phyloP scores from a whole-genome alignment of 208 protist genomes.

The Novymonas esmeraldas region DNA sequence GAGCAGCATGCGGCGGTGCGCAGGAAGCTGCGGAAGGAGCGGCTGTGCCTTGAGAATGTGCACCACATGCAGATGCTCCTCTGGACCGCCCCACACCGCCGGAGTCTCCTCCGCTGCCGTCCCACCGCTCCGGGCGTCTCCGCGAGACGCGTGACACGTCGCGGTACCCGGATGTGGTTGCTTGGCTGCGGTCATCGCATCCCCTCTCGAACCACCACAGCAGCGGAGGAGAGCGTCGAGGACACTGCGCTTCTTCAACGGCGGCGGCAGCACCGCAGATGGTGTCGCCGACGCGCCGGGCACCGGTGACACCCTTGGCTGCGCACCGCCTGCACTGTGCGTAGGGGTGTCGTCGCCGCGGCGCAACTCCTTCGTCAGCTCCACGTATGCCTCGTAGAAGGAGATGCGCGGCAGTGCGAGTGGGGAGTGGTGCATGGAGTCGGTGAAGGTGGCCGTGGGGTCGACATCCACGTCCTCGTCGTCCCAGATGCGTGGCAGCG shows the following conservation, averaged over 20 bases:
- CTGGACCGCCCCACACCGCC: background rate
- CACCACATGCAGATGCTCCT: constrained; percentile 25
- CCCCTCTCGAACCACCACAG: background rate
- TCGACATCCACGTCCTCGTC: constrained; percentile 32
- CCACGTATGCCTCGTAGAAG: constrained; percentile 22
- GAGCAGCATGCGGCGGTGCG: constrained; percentile 57
- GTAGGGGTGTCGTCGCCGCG: no score
- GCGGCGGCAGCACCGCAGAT: background rate
- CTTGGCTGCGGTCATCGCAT: background rate
- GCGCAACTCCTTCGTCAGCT: constrained; percentile 11
- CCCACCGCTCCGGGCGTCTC: background rate
- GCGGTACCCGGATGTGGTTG: background rate
- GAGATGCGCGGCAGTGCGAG: constrained; percentile 9
- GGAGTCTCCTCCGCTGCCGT: background rate
- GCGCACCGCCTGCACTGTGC: no score
- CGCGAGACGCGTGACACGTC: background rate
- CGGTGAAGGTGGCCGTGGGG: constrained; percentile 10
- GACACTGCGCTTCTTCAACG: no score
- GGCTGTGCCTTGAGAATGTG: constrained; percentile 29
- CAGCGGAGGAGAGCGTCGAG: background rate
- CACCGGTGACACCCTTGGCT: background rate
- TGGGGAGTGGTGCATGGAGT: background rate
- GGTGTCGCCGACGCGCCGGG: background rate
- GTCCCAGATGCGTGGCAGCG: constrained; percentile 13
- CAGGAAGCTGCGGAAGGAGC: constrained; percentile 32